Evolutionary conservation across 345 rosid genomes (phyloP), one percentile per base, ranked within the genome.

Genomic region (Eucalyptus shirleyi): DNA sequence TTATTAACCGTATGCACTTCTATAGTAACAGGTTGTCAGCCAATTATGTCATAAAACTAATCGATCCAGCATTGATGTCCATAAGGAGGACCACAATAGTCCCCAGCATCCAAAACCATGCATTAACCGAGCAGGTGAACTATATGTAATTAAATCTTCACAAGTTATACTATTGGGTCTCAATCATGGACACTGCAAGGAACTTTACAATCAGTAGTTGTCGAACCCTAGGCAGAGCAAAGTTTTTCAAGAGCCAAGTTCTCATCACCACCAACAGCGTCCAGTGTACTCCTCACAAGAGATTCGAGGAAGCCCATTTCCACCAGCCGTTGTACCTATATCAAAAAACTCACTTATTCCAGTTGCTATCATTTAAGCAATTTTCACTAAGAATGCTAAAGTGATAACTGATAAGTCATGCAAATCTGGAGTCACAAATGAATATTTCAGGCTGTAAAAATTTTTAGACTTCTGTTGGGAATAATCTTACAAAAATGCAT

Each of bases 291-390:
- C 96, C 98, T 97, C 88, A 94, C 99, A 90, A 92, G 89, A 88
- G 95, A 88, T 59, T 96, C 99, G 9, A 95, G 94, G 89, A 98
- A 98, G 34, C 99, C 99, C 99, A 98, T 98, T 93, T 98, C 99
- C 89, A 95, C 94, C 2, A 98, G 99, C 91, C 93, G 96, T 91
- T 94, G 96, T 28, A 97, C 99, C 99, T 97, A 94, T 19, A 72
- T 86, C 69, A 89, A 55, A 85, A 86, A 89, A 37, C 83, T 40
- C 15, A 37, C 30, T 77, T 40, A 77, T 11, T 77, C 83, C 28
- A 77, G 83, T 77, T 34, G 83, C 83, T 40, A 23, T 77, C 47
- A 77, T 40, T 19, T 40, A 40, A 37, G 83, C 83, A 40, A 21
- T 77, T 37, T 21, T 77, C 47, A 77, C 28, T 6, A 37, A 37